phyloP scores from a whole-genome alignment of 352 stramenopile species.

The Phytophthora europaea region DNA sequence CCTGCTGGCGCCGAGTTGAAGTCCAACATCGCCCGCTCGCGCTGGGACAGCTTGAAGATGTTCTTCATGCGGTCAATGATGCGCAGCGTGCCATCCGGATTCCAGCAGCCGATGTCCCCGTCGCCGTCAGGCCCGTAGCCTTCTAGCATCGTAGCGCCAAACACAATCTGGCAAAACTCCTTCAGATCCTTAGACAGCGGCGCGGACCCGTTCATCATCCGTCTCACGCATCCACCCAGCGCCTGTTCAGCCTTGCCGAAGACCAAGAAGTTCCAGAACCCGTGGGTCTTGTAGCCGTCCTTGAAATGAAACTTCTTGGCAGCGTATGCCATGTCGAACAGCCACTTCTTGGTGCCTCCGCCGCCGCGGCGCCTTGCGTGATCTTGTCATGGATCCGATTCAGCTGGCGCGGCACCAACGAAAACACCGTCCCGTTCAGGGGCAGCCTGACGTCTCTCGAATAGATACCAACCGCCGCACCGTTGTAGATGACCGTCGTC shows the following conservation, averaged over 20 bases:
- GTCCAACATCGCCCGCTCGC: slow-evolving; percentile 65
- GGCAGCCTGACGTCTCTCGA: too few relatives aligned
- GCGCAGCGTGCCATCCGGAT: slow-evolving; percentile 43
- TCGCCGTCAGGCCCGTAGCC: slow-evolving; percentile 68
- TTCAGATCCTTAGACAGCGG: slow-evolving; percentile 94
- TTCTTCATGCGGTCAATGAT: slow-evolving; percentile 95
- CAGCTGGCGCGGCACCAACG: too few relatives aligned
- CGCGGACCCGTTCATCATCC: slow-evolving; percentile 95
- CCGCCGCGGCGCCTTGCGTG: too few relatives aligned
- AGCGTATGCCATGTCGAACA: too few relatives aligned
- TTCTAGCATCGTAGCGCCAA: slow-evolving; percentile 93
- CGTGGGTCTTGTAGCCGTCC: slow-evolving; percentile 27
- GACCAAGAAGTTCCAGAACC: slow-evolving; percentile 95
- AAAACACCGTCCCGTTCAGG: too few relatives aligned
- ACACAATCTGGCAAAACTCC: slow-evolving; percentile 94
- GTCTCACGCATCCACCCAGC: slow-evolving; percentile 90
- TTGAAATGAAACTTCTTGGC: too few relatives aligned
- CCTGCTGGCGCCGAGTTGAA: too few relatives aligned
- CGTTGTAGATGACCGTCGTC: too few relatives aligned
- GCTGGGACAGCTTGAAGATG: slow-evolving; percentile 95
- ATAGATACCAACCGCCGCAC: too few relatives aligned
- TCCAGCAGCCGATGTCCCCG: too few relatives aligned
- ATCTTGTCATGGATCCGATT: too few relatives aligned
- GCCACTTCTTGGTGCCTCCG: too few relatives aligned
- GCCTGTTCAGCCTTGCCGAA: slow-evolving; percentile 94